phyloP scores from a whole-genome alignment of 179 eudicot genomes.

The Pouteria campechiana region DNA sequence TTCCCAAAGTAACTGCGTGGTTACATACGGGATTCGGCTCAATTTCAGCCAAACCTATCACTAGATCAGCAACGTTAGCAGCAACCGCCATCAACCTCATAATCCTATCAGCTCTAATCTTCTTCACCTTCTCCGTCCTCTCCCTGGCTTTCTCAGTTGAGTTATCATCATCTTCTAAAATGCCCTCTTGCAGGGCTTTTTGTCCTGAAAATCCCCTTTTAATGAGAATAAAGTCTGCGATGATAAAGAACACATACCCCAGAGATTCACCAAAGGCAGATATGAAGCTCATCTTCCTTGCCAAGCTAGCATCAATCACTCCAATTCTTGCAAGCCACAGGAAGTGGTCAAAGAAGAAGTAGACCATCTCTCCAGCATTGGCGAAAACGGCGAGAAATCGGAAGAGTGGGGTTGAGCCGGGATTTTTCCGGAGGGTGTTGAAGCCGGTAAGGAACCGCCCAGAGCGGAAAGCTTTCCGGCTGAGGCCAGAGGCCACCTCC shows the following conservation, averaged over 20 bases:
- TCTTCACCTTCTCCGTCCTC: slow-evolving; percentile 13
- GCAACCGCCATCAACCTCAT: slow-evolving; percentile 91
- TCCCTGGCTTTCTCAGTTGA: slow-evolving; percentile 14
- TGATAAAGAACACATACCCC: slow-evolving; percentile 69
- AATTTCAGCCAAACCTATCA: slow-evolving; percentile 76
- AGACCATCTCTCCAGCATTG: slow-evolving; percentile 93
- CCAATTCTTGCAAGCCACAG: slow-evolving; percentile 78
- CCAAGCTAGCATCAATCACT: slow-evolving; percentile 53
- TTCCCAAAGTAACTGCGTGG: slow-evolving; percentile 71
- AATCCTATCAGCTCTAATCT: slow-evolving; percentile 64
- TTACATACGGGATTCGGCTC: slow-evolving; percentile 88
- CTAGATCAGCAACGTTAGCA: slow-evolving; percentile 83
- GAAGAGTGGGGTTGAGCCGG: slow-evolving; percentile 42
- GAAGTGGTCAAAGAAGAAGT: slow-evolving; percentile 94
- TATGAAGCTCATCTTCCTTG: slow-evolving; percentile 69
- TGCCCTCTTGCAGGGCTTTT: slow-evolving; percentile 12
- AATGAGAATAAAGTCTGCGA: slow-evolving; percentile 54
- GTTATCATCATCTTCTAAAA: slow-evolving; percentile 1
- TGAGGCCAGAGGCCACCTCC: slow-evolving; percentile 81
- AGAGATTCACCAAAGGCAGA: slow-evolving; percentile 90
- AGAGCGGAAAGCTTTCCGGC: slow-evolving; percentile 79
- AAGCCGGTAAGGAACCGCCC: slow-evolving; percentile 80
- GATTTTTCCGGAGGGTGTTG: slow-evolving; percentile 59
- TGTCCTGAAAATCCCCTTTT: slow-evolving; percentile 43
- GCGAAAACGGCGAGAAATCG: slow-evolving; percentile 49